Evolutionary conservation across 2,329 filamentous ascomycete species (phyloP).

Genomic region (Xylaria sp.): DNA sequence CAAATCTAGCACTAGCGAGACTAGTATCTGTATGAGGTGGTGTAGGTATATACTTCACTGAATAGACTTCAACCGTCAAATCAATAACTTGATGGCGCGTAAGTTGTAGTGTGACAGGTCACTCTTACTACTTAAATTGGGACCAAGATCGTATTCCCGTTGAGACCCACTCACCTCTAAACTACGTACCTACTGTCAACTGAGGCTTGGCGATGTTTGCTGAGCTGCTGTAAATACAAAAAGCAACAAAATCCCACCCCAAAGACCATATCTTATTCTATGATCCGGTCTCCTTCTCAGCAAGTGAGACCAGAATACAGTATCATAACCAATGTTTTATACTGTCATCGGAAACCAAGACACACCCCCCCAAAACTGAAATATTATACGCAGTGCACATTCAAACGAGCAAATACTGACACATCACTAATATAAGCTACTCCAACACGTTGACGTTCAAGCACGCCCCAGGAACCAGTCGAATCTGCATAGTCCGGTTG

Average conservation of each 20-base stretch:
- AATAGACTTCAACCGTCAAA: neutral
- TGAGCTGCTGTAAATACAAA: neutral
- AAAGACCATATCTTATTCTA: neutral
- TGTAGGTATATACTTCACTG: neutral
- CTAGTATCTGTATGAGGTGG: no score
- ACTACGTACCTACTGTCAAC: no score
- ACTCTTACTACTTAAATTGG: conserved; percentile 7
- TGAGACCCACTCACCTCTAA: conserved; percentile 12
- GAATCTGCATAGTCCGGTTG: neutral
- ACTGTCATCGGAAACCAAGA: neutral
- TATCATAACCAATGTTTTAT: neutral
- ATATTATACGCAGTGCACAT: neutral
- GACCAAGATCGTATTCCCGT: conserved; percentile 24
- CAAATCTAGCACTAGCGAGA: no score
- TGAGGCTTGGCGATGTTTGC: no score
- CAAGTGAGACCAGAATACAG: neutral
- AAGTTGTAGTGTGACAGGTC: neutral
- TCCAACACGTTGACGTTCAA: neutral
- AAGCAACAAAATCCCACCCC: neutral
- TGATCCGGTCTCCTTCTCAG: neutral
- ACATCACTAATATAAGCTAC: neutral
- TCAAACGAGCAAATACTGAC: neutral
- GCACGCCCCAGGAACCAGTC: neutral
- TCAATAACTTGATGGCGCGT: neutral
- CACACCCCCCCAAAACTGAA: neutral